Percentiles rank a stretch among this genome's conserved stretches.
phyloP scores from a whole-genome alignment of 345 rosid genomes.

The Arabidopsis suecica region DNA sequence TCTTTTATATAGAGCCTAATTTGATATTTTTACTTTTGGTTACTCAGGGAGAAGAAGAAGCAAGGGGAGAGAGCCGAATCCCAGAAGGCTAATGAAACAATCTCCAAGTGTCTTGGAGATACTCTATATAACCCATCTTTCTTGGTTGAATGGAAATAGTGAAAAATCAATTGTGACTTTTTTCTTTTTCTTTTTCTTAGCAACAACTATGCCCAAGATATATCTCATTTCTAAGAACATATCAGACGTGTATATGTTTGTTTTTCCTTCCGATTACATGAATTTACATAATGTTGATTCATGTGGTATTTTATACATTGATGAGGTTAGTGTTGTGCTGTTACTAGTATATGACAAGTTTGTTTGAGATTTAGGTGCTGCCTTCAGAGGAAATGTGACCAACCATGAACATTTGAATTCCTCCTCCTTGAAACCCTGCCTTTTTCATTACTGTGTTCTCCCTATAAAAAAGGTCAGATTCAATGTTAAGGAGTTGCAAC shows the following conservation, averaged over 20 bases:
- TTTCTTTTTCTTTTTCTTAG: conserved; percentile 11
- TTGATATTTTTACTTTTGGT: conserved; percentile 19
- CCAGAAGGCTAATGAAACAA: conserved; percentile 78
- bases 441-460: not conserved
- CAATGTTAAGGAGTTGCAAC: conserved; percentile 11
- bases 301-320: conserved; percentile 17
- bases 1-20: not conserved
- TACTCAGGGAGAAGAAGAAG: conserved; percentile 91
- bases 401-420: not conserved
- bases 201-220: conserved; percentile 24
- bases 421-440: conserved; percentile 29
- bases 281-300: conserved; percentile 8
- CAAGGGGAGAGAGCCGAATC: conserved; percentile 74
- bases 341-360: not conserved
- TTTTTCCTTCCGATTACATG: not conserved
- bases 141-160: conserved; percentile 29
- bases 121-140: conserved; percentile 43
- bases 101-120: conserved; percentile 70
- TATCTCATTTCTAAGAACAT: conserved; percentile 32
- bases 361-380: conserved; percentile 14
- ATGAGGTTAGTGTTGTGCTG: not conserved
- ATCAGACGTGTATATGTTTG: conserved; percentile 9
- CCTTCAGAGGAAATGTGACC: conserved; percentile 11
- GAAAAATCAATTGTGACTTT: conserved; percentile 1
- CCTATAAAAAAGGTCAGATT: conserved; percentile 27